A percentile compares a stretch with the other conserved stretches of the same genome.
Evolutionary conservation across 2,329 filamentous ascomycete species (phyloP).

Genomic region (Monosporascus sp.): DNA sequence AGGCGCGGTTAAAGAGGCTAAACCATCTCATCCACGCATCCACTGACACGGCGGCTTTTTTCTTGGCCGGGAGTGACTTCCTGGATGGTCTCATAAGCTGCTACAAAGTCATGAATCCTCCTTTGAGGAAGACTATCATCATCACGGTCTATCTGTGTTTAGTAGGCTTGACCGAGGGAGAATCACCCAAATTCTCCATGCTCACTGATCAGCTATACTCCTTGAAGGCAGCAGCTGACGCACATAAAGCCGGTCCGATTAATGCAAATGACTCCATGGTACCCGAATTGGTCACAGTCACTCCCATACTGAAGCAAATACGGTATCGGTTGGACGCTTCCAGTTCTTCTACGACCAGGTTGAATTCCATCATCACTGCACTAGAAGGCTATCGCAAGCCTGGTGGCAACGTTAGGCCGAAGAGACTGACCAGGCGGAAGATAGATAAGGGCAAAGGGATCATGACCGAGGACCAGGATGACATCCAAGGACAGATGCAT

Average conservation of each 20-base stretch:
- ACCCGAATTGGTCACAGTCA: conserved; percentile 74
- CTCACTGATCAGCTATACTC: conserved; percentile 80
- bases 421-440: conserved; percentile 48
- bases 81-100: conserved; percentile 68
- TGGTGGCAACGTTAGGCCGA: conserved; percentile 46
- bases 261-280: conserved; percentile 69
- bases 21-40: conserved; percentile 62
- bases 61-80: conserved; percentile 84
- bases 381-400: conserved; percentile 57
- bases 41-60: conserved; percentile 51
- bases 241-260: conserved; percentile 51
- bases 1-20: conserved; percentile 51
- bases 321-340: conserved; percentile 47
- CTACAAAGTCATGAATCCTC: conserved; percentile 60
- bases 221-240: conserved; percentile 66
- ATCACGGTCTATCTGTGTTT: conserved; percentile 73
- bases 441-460: conserved; percentile 62
- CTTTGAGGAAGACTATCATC: conserved; percentile 62
- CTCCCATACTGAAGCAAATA: conserved; percentile 66
- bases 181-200: conserved; percentile 66
- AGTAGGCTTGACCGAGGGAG: conserved; percentile 61
- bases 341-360: conserved; percentile 47
- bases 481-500: conserved; percentile 52
- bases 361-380: conserved; percentile 55
- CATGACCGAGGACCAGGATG: conserved; percentile 31